Conservation (phyloP, 192 early-diverging fungal genomes). For the Thamnidium elegans region DNA sequence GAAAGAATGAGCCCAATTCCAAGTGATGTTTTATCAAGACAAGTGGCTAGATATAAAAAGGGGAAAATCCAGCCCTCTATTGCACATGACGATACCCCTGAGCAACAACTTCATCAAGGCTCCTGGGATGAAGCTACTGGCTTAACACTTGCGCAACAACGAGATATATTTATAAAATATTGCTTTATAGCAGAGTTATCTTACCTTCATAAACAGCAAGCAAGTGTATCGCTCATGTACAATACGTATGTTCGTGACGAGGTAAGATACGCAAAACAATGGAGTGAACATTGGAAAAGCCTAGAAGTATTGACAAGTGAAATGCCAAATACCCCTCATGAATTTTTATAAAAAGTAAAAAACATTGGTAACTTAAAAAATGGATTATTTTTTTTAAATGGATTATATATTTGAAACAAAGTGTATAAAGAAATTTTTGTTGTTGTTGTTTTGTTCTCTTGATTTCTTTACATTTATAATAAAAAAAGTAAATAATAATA, state of each 20-base stretch:
- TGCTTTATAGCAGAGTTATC: conserved; percentile 57
- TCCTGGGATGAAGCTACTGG: conserved; percentile 28
- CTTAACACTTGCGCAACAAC: conserved; percentile 28
- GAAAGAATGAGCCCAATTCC: conserved; percentile 32
- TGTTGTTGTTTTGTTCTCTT: too few species aligned
- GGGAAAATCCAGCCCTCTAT: not conserved
- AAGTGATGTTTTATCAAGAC: conserved; percentile 13
- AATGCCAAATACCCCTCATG: conserved; percentile 45
- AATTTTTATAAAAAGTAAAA: conserved; percentile 20
- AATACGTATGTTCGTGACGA: conserved; percentile 59
- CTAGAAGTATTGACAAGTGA: conserved; percentile 43
- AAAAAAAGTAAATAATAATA: too few species aligned
- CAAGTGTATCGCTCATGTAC: conserved; percentile 53
- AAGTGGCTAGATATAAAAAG: conserved; percentile 26
- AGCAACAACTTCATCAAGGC: conserved; percentile 28
- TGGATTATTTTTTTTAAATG: too few species aligned
- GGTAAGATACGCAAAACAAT: conserved; percentile 48
- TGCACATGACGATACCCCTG: conserved; percentile 22
- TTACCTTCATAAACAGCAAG: conserved; percentile 59
- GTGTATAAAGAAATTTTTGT: too few species aligned
- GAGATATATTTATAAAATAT: conserved; percentile 48
- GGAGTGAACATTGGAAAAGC: conserved; percentile 51
- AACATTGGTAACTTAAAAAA: not conserved
- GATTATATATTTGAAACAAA: too few species aligned
- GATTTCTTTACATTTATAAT: too few species aligned